Percentiles rank a stretch among this genome's conserved stretches.
Conservation (phyloP, 73 alveolate species). For the Paramecium tetraurelia region DNA sequence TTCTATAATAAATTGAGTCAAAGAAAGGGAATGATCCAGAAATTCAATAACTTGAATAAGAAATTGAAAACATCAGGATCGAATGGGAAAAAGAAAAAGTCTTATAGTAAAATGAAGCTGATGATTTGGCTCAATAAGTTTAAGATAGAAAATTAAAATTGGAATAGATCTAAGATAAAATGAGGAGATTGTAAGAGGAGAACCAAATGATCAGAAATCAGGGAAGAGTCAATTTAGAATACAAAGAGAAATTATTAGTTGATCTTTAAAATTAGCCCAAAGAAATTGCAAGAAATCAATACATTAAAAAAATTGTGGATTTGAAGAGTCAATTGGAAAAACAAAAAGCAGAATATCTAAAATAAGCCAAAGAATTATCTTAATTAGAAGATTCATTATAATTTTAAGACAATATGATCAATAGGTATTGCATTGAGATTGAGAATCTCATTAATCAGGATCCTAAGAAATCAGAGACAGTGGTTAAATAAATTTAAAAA, state of each 20-base stretch:
- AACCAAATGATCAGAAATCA: constrained; percentile 36
- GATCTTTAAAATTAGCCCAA: not conserved
- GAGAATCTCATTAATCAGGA: constrained; percentile 33
- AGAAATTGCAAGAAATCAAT: constrained; percentile 3
- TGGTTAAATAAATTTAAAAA: not conserved
- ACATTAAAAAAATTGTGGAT: constrained; percentile 2
- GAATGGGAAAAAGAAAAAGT: constrained; percentile 28
- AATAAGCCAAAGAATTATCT: not conserved
- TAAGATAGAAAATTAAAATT: not conserved
- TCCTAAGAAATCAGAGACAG: constrained; percentile 22
- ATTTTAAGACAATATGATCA: constrained; percentile 19
- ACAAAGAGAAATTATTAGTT: not conserved
- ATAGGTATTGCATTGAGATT: not conserved
- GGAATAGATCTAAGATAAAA: constrained; percentile 2
- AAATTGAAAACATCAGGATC: not conserved
- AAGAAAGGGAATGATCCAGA: constrained; percentile 37
- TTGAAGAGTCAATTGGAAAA: not conserved
- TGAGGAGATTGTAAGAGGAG: constrained; percentile 45
- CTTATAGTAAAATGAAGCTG: not conserved
- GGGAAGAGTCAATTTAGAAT: constrained; percentile 20
- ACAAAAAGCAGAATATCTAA: not conserved
- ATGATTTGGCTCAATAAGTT: not conserved
- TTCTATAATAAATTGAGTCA: not conserved
- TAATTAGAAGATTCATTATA: not conserved
- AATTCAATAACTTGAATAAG: not conserved